These are phyloP conservation scores for Leishmania arabica DNA, from an alignment of 208 protist species.

Conservation along the genomic window DNA sequence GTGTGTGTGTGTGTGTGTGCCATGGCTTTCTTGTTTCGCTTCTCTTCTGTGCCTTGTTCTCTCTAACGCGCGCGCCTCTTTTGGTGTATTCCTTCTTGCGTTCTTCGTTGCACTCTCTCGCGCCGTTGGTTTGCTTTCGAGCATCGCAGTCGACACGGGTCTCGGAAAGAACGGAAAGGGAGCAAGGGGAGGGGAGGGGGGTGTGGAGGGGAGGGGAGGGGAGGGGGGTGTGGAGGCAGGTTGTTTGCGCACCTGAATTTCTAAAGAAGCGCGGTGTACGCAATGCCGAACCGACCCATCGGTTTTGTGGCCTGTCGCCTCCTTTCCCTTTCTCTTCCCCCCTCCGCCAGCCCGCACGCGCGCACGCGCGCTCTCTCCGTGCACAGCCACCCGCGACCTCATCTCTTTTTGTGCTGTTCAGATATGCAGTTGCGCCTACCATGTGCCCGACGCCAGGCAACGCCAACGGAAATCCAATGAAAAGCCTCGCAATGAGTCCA, in stretches of 20 bases:
- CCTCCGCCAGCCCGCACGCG: too few species aligned
- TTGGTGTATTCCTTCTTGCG: too few species aligned
- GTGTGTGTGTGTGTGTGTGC: neutral
- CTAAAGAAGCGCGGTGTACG: neutral
- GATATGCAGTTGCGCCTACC: neutral
- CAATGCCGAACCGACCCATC: neutral
- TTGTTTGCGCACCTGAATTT: neutral
- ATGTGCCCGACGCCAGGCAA: neutral
- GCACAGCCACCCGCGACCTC: neutral
- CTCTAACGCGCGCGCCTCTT: neutral
- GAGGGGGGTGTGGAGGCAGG: neutral
- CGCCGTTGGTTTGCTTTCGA: neutral
- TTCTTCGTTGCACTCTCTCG: neutral
- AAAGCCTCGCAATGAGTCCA: too few species aligned
- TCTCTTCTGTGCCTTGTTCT: neutral
- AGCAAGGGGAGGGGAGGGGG: too few species aligned
- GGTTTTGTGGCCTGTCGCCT: neutral
- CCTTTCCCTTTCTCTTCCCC: too few species aligned
- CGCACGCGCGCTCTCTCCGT: neutral
- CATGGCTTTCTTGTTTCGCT: neutral
- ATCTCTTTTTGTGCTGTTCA: neutral
- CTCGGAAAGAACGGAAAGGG: neutral
- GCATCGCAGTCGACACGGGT: neutral
- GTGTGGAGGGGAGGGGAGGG: neutral
- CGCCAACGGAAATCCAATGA: neutral